Evolutionary conservation across 495 filamentous ascomycete species (phyloP).

Genomic region (Massariosphaeria phaeospora): DNA sequence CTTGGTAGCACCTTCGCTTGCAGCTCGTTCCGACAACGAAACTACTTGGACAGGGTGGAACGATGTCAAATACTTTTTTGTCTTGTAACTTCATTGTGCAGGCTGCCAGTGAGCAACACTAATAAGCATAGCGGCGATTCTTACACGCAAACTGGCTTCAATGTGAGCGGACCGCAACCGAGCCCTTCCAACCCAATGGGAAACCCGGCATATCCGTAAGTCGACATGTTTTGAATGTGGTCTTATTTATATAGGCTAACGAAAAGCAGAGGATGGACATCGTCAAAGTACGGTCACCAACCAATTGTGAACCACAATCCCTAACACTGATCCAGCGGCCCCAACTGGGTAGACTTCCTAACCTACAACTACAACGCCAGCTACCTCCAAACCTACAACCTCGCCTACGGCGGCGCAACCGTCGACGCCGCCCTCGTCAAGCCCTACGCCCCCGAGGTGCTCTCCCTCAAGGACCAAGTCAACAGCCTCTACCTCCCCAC

Average conservation of each 20-base stretch:
- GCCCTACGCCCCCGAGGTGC: conserved; percentile 49
- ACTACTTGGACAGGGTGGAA: conserved; percentile 47
- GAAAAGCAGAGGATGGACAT: conserved; percentile 49
- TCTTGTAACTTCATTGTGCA: conserved; percentile 44
- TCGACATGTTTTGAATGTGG: no score
- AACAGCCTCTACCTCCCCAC: conserved; percentile 47
- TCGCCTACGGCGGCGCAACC: conserved; percentile 66
- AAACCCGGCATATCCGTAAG: conserved; percentile 61
- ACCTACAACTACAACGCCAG: conserved; percentile 59
- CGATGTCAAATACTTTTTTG: conserved; percentile 48
- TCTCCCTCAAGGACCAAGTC: conserved; percentile 58
- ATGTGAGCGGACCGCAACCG: conserved; percentile 56
- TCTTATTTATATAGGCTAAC: no score
- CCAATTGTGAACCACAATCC: conserved; percentile 29
- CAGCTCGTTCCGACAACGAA: neutral
- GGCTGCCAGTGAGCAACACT: neutral
- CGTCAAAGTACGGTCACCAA: conserved; percentile 46
- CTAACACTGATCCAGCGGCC: conserved; percentile 19
- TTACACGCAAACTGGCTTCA: conserved; percentile 63
- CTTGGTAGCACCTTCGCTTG: neutral
- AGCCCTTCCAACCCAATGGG: conserved; percentile 64
- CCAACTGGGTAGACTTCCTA: conserved; percentile 62
- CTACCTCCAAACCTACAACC: conserved; percentile 58
- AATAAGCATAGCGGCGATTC: conserved; percentile 51
- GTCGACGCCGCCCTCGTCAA: conserved; percentile 57